Evolutionary conservation across 441 rosid genomes (phyloP).

Genomic region (Adansonia grandidieri): DNA sequence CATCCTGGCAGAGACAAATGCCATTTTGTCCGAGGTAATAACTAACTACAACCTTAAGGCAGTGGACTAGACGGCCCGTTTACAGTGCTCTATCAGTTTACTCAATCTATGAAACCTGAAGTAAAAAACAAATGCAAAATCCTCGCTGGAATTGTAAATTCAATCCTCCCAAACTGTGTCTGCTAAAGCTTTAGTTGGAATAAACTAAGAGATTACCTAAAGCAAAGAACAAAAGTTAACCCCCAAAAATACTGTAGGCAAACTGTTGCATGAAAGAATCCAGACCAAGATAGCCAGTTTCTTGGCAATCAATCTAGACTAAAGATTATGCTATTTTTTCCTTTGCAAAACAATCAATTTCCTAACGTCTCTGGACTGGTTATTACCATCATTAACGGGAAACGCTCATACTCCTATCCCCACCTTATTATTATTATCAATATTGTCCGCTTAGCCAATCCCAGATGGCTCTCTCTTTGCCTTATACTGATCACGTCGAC

Average conservation of each 20-base stretch:
- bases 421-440: conserved; percentile 24
- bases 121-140: background rate
- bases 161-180: background rate
- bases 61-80: background rate
- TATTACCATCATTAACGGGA: conserved; percentile 38
- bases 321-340: background rate
- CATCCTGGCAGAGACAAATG: background rate
- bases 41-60: background rate
- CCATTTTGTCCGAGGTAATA: background rate
- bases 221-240: background rate
- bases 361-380: background rate
- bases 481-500: conserved; percentile 63
- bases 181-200: background rate
- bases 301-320: background rate
- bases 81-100: background rate
- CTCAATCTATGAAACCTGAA: too few species aligned
- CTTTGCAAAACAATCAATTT: conserved; percentile 2
- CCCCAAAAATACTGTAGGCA: background rate
- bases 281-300: background rate
- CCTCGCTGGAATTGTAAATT: background rate
- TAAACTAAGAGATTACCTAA: background rate
- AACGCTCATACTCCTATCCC: conserved; percentile 40
- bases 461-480: conserved; percentile 43
- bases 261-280: background rate
- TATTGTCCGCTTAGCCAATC: conserved; percentile 25